Conservation (phyloP, 345 rosid genomes). For the Orychophragmus violaceus region DNA sequence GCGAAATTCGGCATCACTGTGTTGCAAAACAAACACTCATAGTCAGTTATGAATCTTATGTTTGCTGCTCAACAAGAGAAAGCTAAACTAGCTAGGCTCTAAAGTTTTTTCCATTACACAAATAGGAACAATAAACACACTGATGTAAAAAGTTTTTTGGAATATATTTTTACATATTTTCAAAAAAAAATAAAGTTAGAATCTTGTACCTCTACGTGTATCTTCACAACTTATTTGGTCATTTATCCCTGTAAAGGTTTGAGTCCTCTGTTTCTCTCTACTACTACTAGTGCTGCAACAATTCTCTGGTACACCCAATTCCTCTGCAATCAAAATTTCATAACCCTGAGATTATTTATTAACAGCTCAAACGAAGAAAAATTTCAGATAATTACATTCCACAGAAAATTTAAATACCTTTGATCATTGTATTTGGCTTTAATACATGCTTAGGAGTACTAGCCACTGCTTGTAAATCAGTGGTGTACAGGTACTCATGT, state of each 20-base stretch:
- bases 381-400: background rate
- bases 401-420: constrained; percentile 35
- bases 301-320: constrained; percentile 12
- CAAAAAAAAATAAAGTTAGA: no score
- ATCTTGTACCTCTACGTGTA: constrained; percentile 42
- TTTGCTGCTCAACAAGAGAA: no score
- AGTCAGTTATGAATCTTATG: background rate
- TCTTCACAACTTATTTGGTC: constrained; percentile 42
- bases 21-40: background rate
- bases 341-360: background rate
- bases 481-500: constrained; percentile 33
- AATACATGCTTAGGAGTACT: background rate
- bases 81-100: no score
- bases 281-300: constrained; percentile 36
- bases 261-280: constrained; percentile 36
- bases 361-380: constrained; percentile 9
- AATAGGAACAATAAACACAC: no score
- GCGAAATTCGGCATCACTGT: constrained; percentile 89
- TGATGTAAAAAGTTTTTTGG: no score
- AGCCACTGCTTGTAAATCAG: constrained; percentile 38
- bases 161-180: no score
- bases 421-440: constrained; percentile 21
- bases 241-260: constrained; percentile 24
- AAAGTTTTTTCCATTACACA: no score
- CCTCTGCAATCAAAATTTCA: constrained; percentile 13